A percentile compares a stretch with the other conserved stretches of the same genome.
Evolutionary conservation across 2,329 filamentous ascomycete genomes (phyloP).

Genomic region (Penicillium sp.): DNA sequence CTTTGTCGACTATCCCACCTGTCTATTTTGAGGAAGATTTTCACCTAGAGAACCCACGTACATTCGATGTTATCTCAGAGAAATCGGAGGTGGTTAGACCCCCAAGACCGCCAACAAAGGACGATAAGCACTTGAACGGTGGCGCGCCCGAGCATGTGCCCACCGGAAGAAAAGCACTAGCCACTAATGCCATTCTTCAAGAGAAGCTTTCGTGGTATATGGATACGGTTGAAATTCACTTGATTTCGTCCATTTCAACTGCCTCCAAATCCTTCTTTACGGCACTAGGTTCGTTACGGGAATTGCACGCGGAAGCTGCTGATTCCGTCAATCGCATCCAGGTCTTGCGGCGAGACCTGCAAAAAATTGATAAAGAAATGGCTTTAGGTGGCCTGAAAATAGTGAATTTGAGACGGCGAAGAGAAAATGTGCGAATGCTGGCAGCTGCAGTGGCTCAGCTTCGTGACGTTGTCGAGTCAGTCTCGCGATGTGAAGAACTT

Average conservation of each 20-base stretch:
- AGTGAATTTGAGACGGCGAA: constrained; percentile 74
- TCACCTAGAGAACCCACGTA: constrained; percentile 90
- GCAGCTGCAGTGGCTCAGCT: constrained; percentile 82
- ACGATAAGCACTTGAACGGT: constrained; percentile 58
- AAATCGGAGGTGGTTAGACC: constrained; percentile 89
- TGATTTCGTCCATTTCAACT: constrained; percentile 93
- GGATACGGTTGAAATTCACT: constrained; percentile 96
- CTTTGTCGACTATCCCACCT: constrained; percentile 82
- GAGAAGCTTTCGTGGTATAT: constrained; percentile 99
- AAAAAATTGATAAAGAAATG: constrained; percentile 80
- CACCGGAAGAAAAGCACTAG: constrained; percentile 72
- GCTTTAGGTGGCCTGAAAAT: constrained; percentile 81
- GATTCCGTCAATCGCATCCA: constrained; percentile 89
- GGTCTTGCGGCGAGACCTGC: constrained; percentile 72
- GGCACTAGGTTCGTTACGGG: constrained; percentile 82
- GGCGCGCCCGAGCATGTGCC: constrained; percentile 55
- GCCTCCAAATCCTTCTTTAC: constrained; percentile 97
- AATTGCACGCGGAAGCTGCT: constrained; percentile 86
- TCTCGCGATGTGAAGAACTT: constrained; percentile 72
- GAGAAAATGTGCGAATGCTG: constrained; percentile 80
- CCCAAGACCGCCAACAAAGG: constrained; percentile 52
- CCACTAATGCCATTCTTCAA: constrained; percentile 94
- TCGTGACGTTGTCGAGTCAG: constrained; percentile 70
- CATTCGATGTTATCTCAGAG: constrained; percentile 95
- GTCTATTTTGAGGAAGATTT: constrained; percentile 97